Conservation (phyloP, 768 basidiomycete species). For the Psilocybe azurescens region DNA sequence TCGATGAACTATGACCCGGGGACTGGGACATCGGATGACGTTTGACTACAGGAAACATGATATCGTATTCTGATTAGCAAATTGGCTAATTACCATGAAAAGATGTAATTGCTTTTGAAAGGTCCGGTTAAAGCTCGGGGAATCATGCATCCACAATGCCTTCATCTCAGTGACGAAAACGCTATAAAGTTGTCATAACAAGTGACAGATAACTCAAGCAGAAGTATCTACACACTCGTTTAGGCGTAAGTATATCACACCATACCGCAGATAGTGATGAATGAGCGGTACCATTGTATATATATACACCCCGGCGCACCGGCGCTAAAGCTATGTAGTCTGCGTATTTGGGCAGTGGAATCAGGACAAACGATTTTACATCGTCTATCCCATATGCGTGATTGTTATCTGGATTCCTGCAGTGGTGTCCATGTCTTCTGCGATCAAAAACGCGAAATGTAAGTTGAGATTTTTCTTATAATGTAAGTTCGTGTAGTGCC, state of each 20-base stretch:
- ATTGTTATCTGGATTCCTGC: not conserved
- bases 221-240: too few relatives aligned
- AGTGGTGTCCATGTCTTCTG: not conserved
- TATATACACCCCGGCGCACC: too few relatives aligned
- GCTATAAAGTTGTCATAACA: too few relatives aligned
- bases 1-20: constrained; percentile 54
- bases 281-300: too few relatives aligned
- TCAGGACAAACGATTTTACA: not conserved
- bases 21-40: constrained; percentile 48
- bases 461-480: not conserved
- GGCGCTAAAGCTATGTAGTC: not conserved
- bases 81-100: constrained; percentile 29
- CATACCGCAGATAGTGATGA: too few relatives aligned
- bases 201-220: too few relatives aligned
- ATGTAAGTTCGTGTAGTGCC: not conserved
- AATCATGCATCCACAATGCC: too few relatives aligned
- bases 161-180: too few relatives aligned
- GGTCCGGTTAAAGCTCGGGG: too few relatives aligned
- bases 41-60: constrained; percentile 44
- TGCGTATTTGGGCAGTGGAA: not conserved
- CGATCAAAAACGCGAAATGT: not conserved
- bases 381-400: not conserved
- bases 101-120: too few relatives aligned
- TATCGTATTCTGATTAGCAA: constrained; percentile 42
- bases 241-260: too few relatives aligned